Percentiles rank a stretch among this genome's conserved stretches.
Conservation (phyloP, 78 protist genomes). For the Diacronema lutheri region DNA sequence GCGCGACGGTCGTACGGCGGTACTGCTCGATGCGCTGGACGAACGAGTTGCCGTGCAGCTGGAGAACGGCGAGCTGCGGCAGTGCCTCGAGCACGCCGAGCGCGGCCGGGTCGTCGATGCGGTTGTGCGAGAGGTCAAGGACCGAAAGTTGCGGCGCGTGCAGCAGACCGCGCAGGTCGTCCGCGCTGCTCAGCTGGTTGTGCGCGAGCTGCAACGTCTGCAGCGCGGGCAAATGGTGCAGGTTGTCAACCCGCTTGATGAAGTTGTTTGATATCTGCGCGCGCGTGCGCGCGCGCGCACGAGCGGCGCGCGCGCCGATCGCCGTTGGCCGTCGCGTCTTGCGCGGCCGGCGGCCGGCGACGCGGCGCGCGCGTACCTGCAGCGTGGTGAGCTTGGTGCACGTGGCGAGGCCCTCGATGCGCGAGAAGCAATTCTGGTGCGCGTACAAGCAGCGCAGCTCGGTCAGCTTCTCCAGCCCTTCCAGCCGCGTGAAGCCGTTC, state of each 20-base stretch:
- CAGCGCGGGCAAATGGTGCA: not conserved
- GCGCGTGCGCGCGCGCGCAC: too few species aligned
- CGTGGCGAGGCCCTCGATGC: constrained; percentile 5
- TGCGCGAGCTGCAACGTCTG: constrained; percentile 38
- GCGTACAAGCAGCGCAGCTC: constrained; percentile 54
- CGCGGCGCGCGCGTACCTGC: not conserved
- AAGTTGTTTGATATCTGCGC: constrained; percentile 43
- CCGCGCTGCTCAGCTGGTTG: constrained; percentile 24
- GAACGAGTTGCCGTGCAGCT: constrained; percentile 56
- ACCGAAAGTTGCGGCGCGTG: constrained; percentile 20
- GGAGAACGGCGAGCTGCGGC: constrained; percentile 57
- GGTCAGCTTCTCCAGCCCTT: constrained; percentile 42
- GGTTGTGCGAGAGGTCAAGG: constrained; percentile 53
- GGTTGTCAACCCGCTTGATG: constrained; percentile 3
- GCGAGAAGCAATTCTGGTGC: constrained; percentile 45
- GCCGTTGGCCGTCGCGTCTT: not conserved
- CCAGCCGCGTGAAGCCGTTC: constrained; percentile 60
- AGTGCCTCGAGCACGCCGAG: constrained; percentile 41
- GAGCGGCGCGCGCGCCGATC: not conserved
- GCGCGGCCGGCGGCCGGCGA: too few species aligned
- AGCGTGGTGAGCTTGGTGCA: not conserved
- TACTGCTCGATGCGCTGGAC: constrained; percentile 35
- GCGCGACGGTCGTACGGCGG: constrained; percentile 49
- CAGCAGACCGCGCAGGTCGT: constrained; percentile 21
- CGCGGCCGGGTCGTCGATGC: constrained; percentile 52